Base-by-base conservation (phyloP, 208 protist species). In the Crithidia expoeki region DNA sequence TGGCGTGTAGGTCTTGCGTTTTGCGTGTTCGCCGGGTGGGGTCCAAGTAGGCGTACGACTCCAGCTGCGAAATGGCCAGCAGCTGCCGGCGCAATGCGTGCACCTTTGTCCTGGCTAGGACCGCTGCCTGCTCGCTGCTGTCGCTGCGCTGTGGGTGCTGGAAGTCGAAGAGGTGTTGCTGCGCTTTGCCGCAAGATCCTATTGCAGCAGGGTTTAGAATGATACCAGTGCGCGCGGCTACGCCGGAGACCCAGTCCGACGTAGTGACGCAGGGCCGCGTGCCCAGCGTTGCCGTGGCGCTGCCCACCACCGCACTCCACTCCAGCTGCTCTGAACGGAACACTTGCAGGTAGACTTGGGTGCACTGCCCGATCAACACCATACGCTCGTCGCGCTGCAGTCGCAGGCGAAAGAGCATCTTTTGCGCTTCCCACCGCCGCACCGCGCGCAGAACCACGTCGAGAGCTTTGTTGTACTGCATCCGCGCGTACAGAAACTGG, bases 371-470 rank as follows among this genome's bases (percentile, higher is more conserved):
- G 30, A 89, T 53, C 49, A 86, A 53, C 34, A 91, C 47, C 40
- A 61, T 58, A 6, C 83, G 80, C 70, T 95, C 88, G 55, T 93
- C 86, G 14, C 90, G 84, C 55, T 86, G 74, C 40, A 80, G 28
- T 11, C 65, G 65, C 25, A 95, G 76, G 61, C 64, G 65, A 14
- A 47, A 59, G 21, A 81, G 59, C 44, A 72, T 23, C 21, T 81
- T 85, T 57, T 73, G 71, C 50, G 84, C 79, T 23, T 88, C 70
- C 59, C 74, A 82, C 40, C 80, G 53, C n/a, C 71, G 68, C 27
- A 95, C 66, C 16, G 58, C 77, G 12, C 68, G 63, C 25, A 65
- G 68, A 4, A 94, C 28, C 17, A 84, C 60, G 36, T 61, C 28
- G 23, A 95, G 65, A 0, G 81, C 85, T 1, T 52, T 57, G 47